phyloP scores from a whole-genome alignment of 306 rosid species.

The Prosopis cineraria region DNA sequence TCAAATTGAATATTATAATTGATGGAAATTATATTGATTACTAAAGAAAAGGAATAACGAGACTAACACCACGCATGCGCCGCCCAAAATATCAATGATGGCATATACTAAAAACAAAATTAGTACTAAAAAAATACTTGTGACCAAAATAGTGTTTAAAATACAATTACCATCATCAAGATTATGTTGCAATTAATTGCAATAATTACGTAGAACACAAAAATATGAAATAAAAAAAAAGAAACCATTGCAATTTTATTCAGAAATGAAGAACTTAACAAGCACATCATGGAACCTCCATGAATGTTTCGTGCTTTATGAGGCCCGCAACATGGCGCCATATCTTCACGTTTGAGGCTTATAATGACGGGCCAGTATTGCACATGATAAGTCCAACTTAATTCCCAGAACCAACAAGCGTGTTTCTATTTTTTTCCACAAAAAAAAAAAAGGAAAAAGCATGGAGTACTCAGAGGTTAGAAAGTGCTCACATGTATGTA shows the following conservation, averaged over 20 bases:
- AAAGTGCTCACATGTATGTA: too few relatives aligned
- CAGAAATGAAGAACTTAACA: neutral
- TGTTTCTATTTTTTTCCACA: too few relatives aligned
- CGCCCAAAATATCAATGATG: too few relatives aligned
- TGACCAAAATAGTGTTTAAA: neutral
- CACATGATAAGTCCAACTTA: neutral
- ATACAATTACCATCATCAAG: too few relatives aligned
- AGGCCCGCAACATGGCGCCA: neutral
- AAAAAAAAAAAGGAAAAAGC: too few relatives aligned
- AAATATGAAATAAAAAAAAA: neutral
- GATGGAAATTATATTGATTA: too few relatives aligned
- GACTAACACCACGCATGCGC: too few relatives aligned
- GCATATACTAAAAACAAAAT: too few relatives aligned
- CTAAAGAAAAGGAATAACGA: too few relatives aligned
- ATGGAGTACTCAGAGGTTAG: too few relatives aligned
- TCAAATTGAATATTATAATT: too few relatives aligned
- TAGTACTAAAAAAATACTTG: too few relatives aligned
- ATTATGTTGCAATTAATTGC: neutral
- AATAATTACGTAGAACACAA: neutral
- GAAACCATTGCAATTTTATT: neutral
- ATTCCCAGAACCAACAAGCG: neutral
- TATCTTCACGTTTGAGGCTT: neutral
- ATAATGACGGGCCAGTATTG: neutral
- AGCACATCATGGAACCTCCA: neutral
- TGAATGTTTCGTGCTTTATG: neutral